phyloP scores from a whole-genome alignment of 2,329 filamentous ascomycete genomes.

The Diaporthe humulicola region DNA sequence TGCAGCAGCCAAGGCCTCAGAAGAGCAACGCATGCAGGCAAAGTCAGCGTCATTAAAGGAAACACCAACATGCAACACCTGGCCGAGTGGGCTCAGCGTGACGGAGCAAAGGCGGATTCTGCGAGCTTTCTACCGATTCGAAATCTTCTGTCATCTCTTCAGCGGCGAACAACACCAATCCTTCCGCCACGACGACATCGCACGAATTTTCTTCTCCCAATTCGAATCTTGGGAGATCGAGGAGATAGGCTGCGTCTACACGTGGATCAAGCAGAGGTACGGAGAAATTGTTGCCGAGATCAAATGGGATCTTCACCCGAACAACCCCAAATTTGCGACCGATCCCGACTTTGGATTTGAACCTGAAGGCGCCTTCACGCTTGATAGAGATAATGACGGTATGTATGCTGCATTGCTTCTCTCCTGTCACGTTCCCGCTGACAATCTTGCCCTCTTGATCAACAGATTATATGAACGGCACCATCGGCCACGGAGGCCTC shows the following conservation, averaged over 20 bases:
- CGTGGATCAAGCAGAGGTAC: slow-evolving; percentile 29
- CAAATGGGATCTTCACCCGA: slow-evolving; percentile 19
- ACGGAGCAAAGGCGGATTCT: slow-evolving; percentile 32
- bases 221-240: slow-evolving; percentile 40
- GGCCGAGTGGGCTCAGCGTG: not conserved
- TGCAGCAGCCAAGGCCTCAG: slow-evolving; percentile 1
- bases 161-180: not conserved
- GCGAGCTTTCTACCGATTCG: slow-evolving; percentile 38
- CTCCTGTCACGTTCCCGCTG: not conserved
- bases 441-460: not conserved
- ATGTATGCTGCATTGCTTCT: not conserved
- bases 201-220: slow-evolving; percentile 23
- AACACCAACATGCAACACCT: not conserved
- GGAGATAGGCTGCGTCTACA: slow-evolving; percentile 32
- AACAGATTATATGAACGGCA: slow-evolving; percentile 18
- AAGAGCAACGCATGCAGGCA: not conserved
- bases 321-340: slow-evolving; percentile 31
- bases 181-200: not conserved
- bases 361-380: not conserved
- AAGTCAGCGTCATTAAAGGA: not conserved
- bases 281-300: slow-evolving; percentile 14
- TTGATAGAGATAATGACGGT: slow-evolving; percentile 8
- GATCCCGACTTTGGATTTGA: slow-evolving; percentile 23
- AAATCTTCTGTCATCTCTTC: slow-evolving; percentile 32
- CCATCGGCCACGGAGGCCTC: slow-evolving; percentile 14